A percentile compares a stretch with the other conserved stretches of the same genome.
Evolutionary conservation across 768 basidiomycete species (phyloP).

Genomic region (Collybia sp.): DNA sequence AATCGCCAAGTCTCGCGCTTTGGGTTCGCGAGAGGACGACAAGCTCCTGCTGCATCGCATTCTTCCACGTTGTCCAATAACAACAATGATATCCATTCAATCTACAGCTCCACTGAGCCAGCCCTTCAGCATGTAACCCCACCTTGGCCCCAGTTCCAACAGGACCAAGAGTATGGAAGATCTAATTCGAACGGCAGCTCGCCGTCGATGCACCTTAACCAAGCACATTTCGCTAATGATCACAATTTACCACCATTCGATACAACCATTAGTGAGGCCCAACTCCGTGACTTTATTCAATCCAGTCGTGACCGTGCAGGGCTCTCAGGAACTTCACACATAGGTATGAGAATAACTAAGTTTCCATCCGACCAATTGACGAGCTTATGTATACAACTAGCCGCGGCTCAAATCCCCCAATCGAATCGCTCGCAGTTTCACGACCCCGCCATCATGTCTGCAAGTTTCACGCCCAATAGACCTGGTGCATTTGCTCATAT

Average conservation of each 20-base stretch:
- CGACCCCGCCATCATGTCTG: slow-evolving; percentile 81
- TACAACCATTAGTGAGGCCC: slow-evolving; percentile 62
- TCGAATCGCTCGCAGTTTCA: slow-evolving; percentile 45
- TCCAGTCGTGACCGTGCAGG: slow-evolving; percentile 57
- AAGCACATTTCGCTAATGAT: slow-evolving; percentile 23
- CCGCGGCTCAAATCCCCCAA: not conserved
- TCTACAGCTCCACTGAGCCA: slow-evolving; percentile 31
- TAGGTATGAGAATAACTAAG: not conserved
- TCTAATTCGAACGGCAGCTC: slow-evolving; percentile 30
- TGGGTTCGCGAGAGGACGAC: slow-evolving; percentile 73
- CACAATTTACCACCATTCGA: slow-evolving; percentile 53
- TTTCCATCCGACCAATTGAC: not conserved
- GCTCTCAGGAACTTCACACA: slow-evolving; percentile 11
- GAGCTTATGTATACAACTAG: not conserved
- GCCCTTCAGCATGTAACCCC: slow-evolving; percentile 24
- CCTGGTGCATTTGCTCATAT: slow-evolving; percentile 25
- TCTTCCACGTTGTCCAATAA: slow-evolving; percentile 47
- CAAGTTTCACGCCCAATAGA: slow-evolving; percentile 47
- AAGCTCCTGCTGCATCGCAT: slow-evolving; percentile 49
- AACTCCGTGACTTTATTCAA: slow-evolving; percentile 73
- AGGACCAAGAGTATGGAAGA: slow-evolving; percentile 38
- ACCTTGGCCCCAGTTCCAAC: slow-evolving; percentile 41
- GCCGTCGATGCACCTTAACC: slow-evolving; percentile 42
- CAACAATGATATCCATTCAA: slow-evolving; percentile 43
- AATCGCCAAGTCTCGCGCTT: slow-evolving; percentile 72